Evolutionary conservation across 129 eudicot species (phyloP).

Genomic region (Scalesia atractyloides): DNA sequence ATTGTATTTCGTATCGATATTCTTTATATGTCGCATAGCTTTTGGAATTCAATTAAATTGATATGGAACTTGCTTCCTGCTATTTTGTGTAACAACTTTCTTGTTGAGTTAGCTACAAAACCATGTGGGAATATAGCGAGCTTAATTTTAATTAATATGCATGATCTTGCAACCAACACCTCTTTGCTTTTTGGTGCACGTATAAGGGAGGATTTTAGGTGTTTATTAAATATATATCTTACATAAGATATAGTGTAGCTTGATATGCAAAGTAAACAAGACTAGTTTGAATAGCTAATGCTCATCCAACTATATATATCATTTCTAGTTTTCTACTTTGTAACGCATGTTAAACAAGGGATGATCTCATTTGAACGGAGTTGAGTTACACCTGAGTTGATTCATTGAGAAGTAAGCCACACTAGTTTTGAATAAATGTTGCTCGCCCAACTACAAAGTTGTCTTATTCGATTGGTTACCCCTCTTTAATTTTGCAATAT

Average conservation of each 20-base stretch:
- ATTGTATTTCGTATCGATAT: background rate
- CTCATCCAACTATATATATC: background rate
- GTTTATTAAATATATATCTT: background rate
- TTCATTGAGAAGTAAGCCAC: too few species aligned
- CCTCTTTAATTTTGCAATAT: background rate
- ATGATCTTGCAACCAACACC: background rate
- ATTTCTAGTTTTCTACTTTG: background rate
- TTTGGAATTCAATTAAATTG: background rate
- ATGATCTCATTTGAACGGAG: background rate
- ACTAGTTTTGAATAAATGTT: background rate
- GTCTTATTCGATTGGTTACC: background rate
- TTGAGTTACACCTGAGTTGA: background rate
- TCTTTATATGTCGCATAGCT: background rate
- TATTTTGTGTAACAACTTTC: background rate
- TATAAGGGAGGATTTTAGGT: background rate
- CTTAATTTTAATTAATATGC: background rate
- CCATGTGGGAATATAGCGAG: background rate
- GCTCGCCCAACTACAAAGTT: background rate
- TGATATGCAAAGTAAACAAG: background rate
- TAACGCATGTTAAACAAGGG: background rate
- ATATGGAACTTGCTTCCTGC: background rate
- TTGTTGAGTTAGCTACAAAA: background rate
- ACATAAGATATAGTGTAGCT: slow-evolving; percentile 1
- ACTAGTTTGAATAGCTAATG: slow-evolving; percentile 15
- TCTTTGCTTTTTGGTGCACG: background rate